Percentiles rank a stretch among this genome's conserved stretches.
Conservation (phyloP, 208 protist genomes). For the Acanthamoeba comandoni region DNA sequence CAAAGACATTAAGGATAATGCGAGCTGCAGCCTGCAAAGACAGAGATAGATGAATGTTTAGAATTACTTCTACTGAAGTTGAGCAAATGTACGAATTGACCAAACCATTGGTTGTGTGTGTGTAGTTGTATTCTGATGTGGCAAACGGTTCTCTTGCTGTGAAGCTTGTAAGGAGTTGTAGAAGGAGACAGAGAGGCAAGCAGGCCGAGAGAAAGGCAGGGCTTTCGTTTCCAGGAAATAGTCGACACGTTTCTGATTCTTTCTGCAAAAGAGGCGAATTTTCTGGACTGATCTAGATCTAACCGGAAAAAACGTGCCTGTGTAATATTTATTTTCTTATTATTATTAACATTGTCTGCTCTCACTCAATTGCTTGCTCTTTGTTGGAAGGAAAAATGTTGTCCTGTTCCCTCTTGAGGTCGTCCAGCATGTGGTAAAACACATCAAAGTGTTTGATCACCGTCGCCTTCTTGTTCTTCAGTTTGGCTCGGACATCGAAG, state of each 20-base stretch:
- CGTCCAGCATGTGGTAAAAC: slow-evolving; percentile 69
- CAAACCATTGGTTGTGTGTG: not conserved
- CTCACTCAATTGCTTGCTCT: not conserved
- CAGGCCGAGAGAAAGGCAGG: too few species aligned
- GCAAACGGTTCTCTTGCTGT: too few species aligned
- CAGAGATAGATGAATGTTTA: not conserved
- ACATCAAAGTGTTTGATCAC: slow-evolving; percentile 59
- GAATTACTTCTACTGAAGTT: not conserved
- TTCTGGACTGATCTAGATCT: too few species aligned
- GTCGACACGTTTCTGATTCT: too few species aligned
- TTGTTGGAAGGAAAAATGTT: not conserved
- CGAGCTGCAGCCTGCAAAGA: not conserved
- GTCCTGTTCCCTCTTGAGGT: slow-evolving; percentile 66
- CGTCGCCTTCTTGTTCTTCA: slow-evolving; percentile 39
- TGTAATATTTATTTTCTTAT: slow-evolving; percentile 25
- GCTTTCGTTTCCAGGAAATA: too few species aligned
- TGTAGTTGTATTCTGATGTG: too few species aligned
- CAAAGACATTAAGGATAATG: slow-evolving; percentile 43
- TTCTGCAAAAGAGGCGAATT: too few species aligned
- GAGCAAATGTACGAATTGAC: not conserved
- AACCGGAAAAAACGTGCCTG: too few species aligned
- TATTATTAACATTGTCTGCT: not conserved
- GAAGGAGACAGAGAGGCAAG: too few species aligned
- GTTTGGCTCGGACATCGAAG: slow-evolving; percentile 15
- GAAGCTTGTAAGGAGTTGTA: too few species aligned